Evolutionary conservation across 148 eudicot species (phyloP).

Genomic region (Hydrangea macrophylla): DNA sequence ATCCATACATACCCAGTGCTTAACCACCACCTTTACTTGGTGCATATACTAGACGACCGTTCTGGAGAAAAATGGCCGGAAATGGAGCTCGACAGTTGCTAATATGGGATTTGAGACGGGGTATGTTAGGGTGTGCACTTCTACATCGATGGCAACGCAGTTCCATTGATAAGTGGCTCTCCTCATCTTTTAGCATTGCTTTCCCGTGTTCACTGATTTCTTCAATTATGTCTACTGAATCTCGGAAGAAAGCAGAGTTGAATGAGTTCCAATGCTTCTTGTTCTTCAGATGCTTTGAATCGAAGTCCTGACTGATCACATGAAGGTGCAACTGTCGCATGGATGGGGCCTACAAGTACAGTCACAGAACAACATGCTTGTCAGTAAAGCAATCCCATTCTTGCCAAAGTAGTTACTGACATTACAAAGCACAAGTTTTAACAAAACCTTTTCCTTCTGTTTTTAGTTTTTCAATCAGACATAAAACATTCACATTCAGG

Average conservation of each 20-base stretch:
- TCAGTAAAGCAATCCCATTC: neutral
- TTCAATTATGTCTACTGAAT: constrained; percentile 77
- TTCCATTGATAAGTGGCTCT: constrained; percentile 55
- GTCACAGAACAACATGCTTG: too few species aligned
- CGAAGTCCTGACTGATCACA: constrained; percentile 90
- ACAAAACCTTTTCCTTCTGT: too few species aligned
- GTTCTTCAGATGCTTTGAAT: constrained; percentile 71
- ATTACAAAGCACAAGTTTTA: too few species aligned
- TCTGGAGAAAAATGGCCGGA: constrained; percentile 47
- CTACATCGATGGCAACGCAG: constrained; percentile 84
- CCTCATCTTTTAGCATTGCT: constrained; percentile 41
- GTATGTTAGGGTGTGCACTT: constrained; percentile 94
- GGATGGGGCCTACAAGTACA: constrained; percentile 70
- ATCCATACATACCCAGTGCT: neutral
- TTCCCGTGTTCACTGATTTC: constrained; percentile 52
- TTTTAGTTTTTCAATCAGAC: too few species aligned
- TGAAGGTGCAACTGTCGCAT: constrained; percentile 94
- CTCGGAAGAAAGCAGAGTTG: constrained; percentile 78
- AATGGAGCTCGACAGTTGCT: constrained; percentile 54
- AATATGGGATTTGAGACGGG: constrained; percentile 72
- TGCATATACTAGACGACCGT: constrained; percentile 50
- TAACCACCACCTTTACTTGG: constrained; percentile 11
- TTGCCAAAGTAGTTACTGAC: too few species aligned
- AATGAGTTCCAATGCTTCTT: constrained; percentile 99
- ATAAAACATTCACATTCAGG: too few species aligned